phyloP scores from a whole-genome alignment of 331 rosid genomes.

The Malus hybrid region DNA sequence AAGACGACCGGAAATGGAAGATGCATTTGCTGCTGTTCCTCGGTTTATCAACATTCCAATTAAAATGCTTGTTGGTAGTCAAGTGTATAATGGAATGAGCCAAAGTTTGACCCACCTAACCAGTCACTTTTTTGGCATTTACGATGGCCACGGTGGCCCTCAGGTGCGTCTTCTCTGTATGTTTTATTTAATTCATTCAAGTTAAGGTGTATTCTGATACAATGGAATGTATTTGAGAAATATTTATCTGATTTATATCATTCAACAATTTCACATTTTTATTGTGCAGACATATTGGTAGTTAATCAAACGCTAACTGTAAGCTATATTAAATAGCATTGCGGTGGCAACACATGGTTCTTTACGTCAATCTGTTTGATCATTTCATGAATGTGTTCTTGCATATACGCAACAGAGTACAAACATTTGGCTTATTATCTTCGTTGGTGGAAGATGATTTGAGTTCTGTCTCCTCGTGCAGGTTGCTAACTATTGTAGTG shows the following conservation, averaged over 20 bases:
- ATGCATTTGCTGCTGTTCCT: slow-evolving; percentile 41
- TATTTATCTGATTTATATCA: neutral
- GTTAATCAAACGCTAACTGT: neutral
- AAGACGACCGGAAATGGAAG: slow-evolving; percentile 56
- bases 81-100: slow-evolving; percentile 21
- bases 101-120: slow-evolving; percentile 38
- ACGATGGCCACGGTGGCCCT: slow-evolving; percentile 63
- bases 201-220: neutral
- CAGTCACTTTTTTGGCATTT: slow-evolving; percentile 51
- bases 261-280: neutral
- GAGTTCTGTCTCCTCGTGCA: slow-evolving; percentile 6
- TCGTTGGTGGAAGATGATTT: neutral
- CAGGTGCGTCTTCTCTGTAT: slow-evolving; percentile 27
- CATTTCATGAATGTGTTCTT: neutral
- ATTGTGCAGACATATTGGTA: neutral
- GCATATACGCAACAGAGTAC: neutral
- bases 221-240: neutral
- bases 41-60: slow-evolving; percentile 39
- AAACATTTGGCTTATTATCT: too few species aligned
- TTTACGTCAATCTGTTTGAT: neutral
- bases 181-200: neutral
- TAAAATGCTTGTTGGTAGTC: slow-evolving; percentile 33
- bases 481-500: slow-evolving; percentile 54
- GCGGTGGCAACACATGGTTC: neutral
- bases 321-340: neutral